Conservation (phyloP, 1,284 basidiomycete genomes). For the Ustilago bromivora region DNA sequence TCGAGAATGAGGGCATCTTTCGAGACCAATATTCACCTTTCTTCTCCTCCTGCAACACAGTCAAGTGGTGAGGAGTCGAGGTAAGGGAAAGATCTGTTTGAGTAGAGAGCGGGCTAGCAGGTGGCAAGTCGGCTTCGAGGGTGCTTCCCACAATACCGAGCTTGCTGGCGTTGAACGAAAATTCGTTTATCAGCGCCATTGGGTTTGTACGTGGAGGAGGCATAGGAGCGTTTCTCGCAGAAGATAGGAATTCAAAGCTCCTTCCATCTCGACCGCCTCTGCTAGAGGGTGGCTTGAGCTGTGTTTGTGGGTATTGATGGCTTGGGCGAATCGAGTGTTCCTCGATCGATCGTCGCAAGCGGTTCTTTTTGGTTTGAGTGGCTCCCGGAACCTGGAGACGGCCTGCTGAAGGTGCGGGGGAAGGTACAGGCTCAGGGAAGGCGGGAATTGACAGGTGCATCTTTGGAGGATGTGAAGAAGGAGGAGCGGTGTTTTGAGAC, state of each 20-base stretch:
- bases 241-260: slow-evolving; percentile 15
- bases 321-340: background rate
- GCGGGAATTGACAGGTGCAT: background rate
- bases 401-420: background rate
- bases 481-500: slow-evolving; percentile 1
- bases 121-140: slow-evolving; percentile 10
- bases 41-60: slow-evolving; percentile 5
- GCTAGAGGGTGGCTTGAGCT: background rate
- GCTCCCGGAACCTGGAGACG: background rate
- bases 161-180: slow-evolving; percentile 14
- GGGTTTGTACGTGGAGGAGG: background rate
- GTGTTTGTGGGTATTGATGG: background rate
- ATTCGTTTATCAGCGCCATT: background rate
- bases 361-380: background rate
- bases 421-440: background rate
- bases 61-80: slow-evolving; percentile 1
- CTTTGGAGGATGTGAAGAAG: background rate
- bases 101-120: slow-evolving; percentile 15
- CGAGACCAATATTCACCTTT: background rate
- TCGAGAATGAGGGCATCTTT: background rate
- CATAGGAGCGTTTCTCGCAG: background rate
- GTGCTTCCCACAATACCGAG: slow-evolving; percentile 20
- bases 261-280: slow-evolving; percentile 1
- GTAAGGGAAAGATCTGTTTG: background rate
- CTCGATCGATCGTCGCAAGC: background rate